Base-by-base conservation (phyloP, 768 basidiomycete species). In the Suillus lakei region DNA sequence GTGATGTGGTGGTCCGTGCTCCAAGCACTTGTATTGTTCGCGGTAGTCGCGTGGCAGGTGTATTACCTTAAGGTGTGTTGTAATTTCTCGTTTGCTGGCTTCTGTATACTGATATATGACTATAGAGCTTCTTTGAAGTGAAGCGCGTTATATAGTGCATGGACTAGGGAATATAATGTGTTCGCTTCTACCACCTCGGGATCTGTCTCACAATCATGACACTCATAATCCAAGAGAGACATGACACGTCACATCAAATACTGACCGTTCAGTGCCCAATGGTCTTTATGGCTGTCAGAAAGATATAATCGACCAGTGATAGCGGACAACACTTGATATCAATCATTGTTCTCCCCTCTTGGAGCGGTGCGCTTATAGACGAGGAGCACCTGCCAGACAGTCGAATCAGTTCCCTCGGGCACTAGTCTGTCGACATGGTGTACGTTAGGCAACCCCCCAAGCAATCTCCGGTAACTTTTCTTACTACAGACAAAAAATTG, bases 1-100 rank as follows among this genome's bases (percentile, higher is more conserved):
- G 97, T 99, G 61, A 99, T 98, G 81, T 99, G 95, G 95, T 99
- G 98, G 98, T 96, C 95, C 3, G 90, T 99, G 66, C 76, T 95
- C 8, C 98, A 99, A 77, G 85, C 92, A 5, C 74, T 93, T 46
- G 91, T 99, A 26, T 81, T 99, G 64, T 92, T 98, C 73, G 83
- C 88, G 3, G 91, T 98, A 0, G 96, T 98, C 62, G 96, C 87
- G 51, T 99, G 96, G 96, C 98, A 99, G 79, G 87, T 99, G 64
- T 98, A 96, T 79, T 98, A 98, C 80, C 83, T 99, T 60, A 96
- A 98, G 85, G 94, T 90, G 67, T 73, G 32, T 55, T 30, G 21
- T 7, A 46, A 10, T 21, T 32, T 32, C 23, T 12, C 23, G 8
- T 61, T 34, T n/a, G 2, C 44, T 43, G 23, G 43, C 26, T 23